Conservation (phyloP, 2,329 filamentous ascomycete genomes). For the Diaporthe australafricana region DNA sequence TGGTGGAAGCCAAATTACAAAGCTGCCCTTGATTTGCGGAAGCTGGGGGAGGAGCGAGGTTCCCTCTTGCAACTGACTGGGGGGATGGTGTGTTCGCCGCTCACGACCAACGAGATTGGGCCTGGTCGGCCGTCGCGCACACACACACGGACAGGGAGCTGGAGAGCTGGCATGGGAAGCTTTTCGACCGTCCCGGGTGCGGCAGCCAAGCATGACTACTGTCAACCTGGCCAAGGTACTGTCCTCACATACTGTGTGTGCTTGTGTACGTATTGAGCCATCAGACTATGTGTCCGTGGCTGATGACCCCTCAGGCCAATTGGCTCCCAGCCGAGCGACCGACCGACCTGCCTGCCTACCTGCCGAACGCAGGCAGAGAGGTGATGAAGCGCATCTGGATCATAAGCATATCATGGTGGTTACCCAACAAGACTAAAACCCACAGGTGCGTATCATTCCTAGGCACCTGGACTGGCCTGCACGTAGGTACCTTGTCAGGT, state of each 20-base stretch:
- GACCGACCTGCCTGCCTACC: not conserved
- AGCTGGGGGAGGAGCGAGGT: slow-evolving; percentile 20
- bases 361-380: slow-evolving; percentile 3
- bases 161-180: slow-evolving; percentile 19
- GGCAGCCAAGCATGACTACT: slow-evolving; percentile 26
- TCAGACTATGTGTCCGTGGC: not conserved
- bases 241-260: not conserved
- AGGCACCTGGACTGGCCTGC: not conserved
- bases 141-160: slow-evolving; percentile 9
- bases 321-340: not conserved
- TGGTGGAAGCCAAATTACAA: slow-evolving; percentile 29
- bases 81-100: slow-evolving; percentile 17
- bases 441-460: not conserved
- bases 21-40: slow-evolving; percentile 28
- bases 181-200: slow-evolving; percentile 22
- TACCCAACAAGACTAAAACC: not conserved
- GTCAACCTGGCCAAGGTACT: slow-evolving; percentile 1
- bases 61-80: slow-evolving; percentile 16
- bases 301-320: slow-evolving; percentile 7
- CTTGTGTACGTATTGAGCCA: not conserved
- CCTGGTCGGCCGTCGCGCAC: slow-evolving; percentile 12
- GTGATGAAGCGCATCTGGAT: not conserved
- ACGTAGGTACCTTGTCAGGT: not conserved
- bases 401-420: not conserved
- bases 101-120: slow-evolving; percentile 22